Percentiles rank a stretch among this genome's conserved stretches.
phyloP scores from a whole-genome alignment of 768 basidiomycete species.

The Calocybe cyanea region DNA sequence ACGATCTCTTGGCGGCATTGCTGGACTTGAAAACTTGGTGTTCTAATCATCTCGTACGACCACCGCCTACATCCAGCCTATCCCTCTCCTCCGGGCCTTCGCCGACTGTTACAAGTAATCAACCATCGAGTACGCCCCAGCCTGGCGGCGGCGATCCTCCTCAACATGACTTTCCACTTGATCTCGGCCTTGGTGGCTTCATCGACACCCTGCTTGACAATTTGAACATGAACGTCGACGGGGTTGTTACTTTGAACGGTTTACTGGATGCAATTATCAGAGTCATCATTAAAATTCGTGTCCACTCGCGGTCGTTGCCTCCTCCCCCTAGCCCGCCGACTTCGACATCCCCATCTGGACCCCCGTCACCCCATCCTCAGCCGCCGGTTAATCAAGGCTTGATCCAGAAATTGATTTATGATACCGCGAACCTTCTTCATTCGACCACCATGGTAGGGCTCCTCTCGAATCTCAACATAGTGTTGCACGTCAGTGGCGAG shows the following conservation, averaged over 20 bases:
- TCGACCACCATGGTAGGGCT: slow-evolving; percentile 8
- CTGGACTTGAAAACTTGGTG: slow-evolving; percentile 13
- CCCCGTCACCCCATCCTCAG: not conserved
- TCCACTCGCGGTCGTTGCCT: slow-evolving; percentile 13
- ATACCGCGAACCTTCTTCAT: slow-evolving; percentile 11
- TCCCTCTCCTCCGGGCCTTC: not conserved
- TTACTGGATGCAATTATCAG: slow-evolving; percentile 9
- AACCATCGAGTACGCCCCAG: not conserved
- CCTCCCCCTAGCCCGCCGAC: not conserved
- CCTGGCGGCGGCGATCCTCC: not conserved
- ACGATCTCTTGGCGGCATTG: slow-evolving; percentile 3
- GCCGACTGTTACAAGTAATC: not conserved
- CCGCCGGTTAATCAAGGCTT: slow-evolving; percentile 6
- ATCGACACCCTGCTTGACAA: slow-evolving; percentile 7
- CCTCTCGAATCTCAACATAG: slow-evolving; percentile 6
- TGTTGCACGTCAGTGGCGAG: slow-evolving; percentile 4
- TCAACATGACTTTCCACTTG: slow-evolving; percentile 1
- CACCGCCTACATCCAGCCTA: not conserved
- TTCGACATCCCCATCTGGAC: not conserved
- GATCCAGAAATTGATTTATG: slow-evolving; percentile 12
- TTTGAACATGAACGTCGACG: slow-evolving; percentile 2
- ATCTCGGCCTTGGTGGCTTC: slow-evolving; percentile 13
- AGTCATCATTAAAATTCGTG: slow-evolving; percentile 8
- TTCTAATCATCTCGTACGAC: slow-evolving; percentile 5
- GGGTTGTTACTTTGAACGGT: slow-evolving; percentile 7